Percentiles rank a stretch among this genome's conserved stretches.
Conservation (phyloP, 2,329 filamentous ascomycete genomes). For the Alternaria viburni region DNA sequence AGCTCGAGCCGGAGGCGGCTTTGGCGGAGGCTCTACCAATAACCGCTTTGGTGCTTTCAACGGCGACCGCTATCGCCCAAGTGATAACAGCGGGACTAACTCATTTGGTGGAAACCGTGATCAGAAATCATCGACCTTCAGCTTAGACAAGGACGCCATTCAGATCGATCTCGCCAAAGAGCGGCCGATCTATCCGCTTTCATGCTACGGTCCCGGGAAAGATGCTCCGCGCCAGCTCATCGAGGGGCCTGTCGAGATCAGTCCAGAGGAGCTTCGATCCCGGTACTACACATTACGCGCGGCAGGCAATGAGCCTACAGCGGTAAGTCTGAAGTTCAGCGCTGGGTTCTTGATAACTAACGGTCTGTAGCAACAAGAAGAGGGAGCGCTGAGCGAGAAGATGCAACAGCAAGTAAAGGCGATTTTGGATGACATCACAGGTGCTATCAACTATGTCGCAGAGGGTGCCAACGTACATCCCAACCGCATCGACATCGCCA, state of each 20-base stretch:
- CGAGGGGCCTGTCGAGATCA: conserved; percentile 82
- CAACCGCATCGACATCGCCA: conserved; percentile 42
- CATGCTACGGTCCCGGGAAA: conserved; percentile 79
- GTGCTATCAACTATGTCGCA: conserved; percentile 59
- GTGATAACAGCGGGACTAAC: conserved; percentile 29
- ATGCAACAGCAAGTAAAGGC: conserved; percentile 73
- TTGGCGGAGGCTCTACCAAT: conserved; percentile 27
- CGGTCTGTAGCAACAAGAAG: conserved; percentile 63
- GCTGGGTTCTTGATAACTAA: conserved; percentile 11
- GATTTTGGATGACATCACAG: conserved; percentile 72
- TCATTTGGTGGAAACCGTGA: conserved; percentile 45
- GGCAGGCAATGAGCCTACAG: conserved; percentile 64
- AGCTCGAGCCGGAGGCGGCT: conserved; percentile 34
- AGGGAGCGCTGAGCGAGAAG: conserved; percentile 66
- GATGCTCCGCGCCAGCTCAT: conserved; percentile 84
- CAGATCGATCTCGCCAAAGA: conserved; percentile 70
- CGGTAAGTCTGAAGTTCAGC: conserved; percentile 49
- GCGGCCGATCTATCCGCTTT: conserved; percentile 83
- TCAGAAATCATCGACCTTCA: conserved; percentile 28
- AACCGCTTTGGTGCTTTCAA: conserved; percentile 63
- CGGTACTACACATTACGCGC: conserved; percentile 70
- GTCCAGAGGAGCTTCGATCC: conserved; percentile 83
- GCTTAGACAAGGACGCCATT: conserved; percentile 40
- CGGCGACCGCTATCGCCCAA: conserved; percentile 43
- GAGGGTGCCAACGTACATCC: conserved; percentile 44